Evolutionary conservation across 352 stramenopile species (phyloP), one percentile per base, ranked within the genome.

Genomic region (Thalassiosira mediterranea): DNA sequence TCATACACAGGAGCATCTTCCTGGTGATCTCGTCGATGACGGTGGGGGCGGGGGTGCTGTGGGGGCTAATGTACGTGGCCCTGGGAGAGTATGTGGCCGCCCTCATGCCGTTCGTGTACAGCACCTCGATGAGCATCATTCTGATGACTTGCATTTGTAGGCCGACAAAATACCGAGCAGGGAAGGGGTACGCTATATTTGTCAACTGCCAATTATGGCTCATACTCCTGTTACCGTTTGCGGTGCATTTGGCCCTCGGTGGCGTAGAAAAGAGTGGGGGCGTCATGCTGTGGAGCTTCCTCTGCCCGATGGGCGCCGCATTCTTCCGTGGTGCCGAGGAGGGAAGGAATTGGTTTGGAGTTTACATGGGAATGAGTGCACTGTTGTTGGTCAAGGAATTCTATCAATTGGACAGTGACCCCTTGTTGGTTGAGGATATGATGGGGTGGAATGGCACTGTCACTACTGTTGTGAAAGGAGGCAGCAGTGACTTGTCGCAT

Each of bases 301-400:
- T 81, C 23, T 81, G 64, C 72, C 72, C 72, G 31, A 67, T 81
- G 44, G 72, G 72, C n/a, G 72, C 72, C 10, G 65, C 72, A 13
- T 72, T 76, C 44, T 76, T 72, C 63, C 19, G 72, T 10, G 59
- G 25, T 38, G 47, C 72, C 0, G 31, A 62, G 8, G 60, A 76
- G 38, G 68, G 64, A 29, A 42, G 72, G 32, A 48, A 31, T 37
- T 81, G 64, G 64, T 76, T 72, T 56, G 37, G 28, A 26, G 10
- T 72, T n/a, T 81, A 76, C 46, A 31, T 72, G 19, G n/a, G 7
- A 25, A 46, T 74, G 5, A 74, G 38, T 58, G 46, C 25, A 0
- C 8, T 19, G n/a, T 40, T 74, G 5, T 40, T 80, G 15, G n/a
- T 51, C 8, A 53, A 15, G 46, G 54, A 65, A 13, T 62, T 69